These are phyloP conservation scores for Chaetomiaceae sp. DNA, from an alignment of 2,329 filamentous ascomycete species.

Conservation along the genomic window DNA sequence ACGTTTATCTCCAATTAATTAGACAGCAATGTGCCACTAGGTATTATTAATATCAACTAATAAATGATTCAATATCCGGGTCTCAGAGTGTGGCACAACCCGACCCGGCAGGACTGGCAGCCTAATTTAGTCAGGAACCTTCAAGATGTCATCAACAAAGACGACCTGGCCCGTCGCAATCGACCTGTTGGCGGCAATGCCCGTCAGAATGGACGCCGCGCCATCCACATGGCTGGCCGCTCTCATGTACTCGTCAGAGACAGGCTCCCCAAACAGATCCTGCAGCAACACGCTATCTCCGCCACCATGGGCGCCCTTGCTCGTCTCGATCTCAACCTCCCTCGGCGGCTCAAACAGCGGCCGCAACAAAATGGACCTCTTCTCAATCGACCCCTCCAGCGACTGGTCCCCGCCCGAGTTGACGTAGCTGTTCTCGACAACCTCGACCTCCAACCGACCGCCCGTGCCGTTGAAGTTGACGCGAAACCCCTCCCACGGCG, in stretches of 20 bases:
- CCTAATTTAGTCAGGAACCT: constrained; percentile 24
- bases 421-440: constrained; percentile 58
- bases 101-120: no score
- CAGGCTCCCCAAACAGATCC: constrained; percentile 52
- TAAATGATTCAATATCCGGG: no score
- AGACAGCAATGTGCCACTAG: no score
- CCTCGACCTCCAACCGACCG: constrained; percentile 55
- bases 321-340: constrained; percentile 48
- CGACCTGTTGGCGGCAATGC: constrained; percentile 54
- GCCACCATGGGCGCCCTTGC: constrained; percentile 54
- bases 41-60: no score
- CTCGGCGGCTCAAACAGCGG: constrained; percentile 53
- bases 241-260: constrained; percentile 47
- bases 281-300: constrained; percentile 53
- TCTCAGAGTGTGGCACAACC: no score
- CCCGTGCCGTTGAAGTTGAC: constrained; percentile 55
- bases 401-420: constrained; percentile 56
- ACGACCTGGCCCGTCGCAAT: constrained; percentile 54
- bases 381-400: constrained; percentile 49
- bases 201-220: constrained; percentile 54
- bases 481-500: constrained; percentile 58
- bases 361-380: constrained; percentile 43
- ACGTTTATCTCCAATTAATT: no score
- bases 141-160: constrained; percentile 48
- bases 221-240: constrained; percentile 57